phyloP scores from a whole-genome alignment of 345 rosid genomes.

The Boechera retrofracta region DNA sequence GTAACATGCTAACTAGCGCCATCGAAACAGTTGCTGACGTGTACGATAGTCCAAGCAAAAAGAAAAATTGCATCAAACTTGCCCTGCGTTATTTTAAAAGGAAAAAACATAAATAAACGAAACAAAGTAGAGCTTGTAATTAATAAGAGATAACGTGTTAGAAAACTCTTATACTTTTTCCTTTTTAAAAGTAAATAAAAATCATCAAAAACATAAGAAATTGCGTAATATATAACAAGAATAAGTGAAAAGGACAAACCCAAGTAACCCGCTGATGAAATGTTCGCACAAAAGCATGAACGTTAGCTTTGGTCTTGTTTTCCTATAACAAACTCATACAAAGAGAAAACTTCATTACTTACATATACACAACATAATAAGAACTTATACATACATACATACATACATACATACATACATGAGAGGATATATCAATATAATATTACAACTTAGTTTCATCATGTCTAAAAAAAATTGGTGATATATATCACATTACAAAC shows the following conservation, averaged over 20 bases:
- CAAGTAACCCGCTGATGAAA: slow-evolving; percentile 71
- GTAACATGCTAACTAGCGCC: slow-evolving; percentile 66
- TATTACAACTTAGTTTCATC: background rate
- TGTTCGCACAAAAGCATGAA: slow-evolving; percentile 52
- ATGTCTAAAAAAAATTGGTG: background rate
- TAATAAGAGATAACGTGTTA: slow-evolving; percentile 31
- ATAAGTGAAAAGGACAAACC: slow-evolving; percentile 50
- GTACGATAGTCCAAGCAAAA: slow-evolving; percentile 70
- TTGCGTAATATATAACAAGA: slow-evolving; percentile 2
- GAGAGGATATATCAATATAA: background rate
- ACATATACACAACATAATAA: background rate
- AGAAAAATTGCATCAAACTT: slow-evolving; percentile 68
- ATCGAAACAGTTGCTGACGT: slow-evolving; percentile 71
- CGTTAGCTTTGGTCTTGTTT: slow-evolving; percentile 61
- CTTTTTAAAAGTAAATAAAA: background rate
- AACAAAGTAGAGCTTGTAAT: slow-evolving; percentile 18
- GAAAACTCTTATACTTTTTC: background rate
- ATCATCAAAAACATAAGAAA: background rate
- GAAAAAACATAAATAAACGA: background rate
- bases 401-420: background rate
- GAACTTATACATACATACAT: background rate
- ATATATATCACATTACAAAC: background rate
- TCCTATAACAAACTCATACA: slow-evolving; percentile 52
- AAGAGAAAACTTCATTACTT: slow-evolving; percentile 20
- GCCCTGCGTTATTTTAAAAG: slow-evolving; percentile 48